phyloP scores from a whole-genome alignment of 768 basidiomycete species.

The Pulveroboletus frians region DNA sequence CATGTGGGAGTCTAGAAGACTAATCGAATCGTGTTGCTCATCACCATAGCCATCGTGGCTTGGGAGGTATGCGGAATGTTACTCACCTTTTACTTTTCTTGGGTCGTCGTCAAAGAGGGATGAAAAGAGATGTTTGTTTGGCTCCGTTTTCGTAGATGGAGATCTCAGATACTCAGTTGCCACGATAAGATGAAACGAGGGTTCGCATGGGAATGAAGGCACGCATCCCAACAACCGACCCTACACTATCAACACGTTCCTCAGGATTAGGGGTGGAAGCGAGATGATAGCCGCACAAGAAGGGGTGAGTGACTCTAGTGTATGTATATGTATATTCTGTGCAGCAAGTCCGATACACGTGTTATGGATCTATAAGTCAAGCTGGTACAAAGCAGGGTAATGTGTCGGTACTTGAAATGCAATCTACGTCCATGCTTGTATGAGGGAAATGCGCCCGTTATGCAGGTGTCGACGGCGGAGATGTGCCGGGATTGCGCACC shows the following conservation, averaged over 20 bases:
- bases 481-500: background rate
- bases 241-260: constrained; percentile 4
- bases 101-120: background rate
- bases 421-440: constrained; percentile 14
- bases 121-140: constrained; percentile 8
- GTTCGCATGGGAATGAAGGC: background rate
- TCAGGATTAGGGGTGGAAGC: constrained; percentile 5
- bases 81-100: constrained; percentile 10
- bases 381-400: background rate
- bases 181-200: constrained; percentile 6
- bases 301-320: constrained; percentile 13
- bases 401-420: constrained; percentile 10
- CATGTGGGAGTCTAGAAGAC: constrained; percentile 84
- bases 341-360: constrained; percentile 11
- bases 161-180: background rate
- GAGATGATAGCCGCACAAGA: constrained; percentile 14
- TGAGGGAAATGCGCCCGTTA: background rate
- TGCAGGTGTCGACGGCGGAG: background rate
- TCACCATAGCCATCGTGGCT: constrained; percentile 22
- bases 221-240: background rate
- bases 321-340: constrained; percentile 3
- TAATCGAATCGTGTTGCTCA: constrained; percentile 82
- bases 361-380: constrained; percentile 11
- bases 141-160: constrained; percentile 6
- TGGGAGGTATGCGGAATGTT: background rate